Evolutionary conservation across 1,284 basidiomycete genomes (phyloP), one percentile per base, ranked within the genome.

Genomic region (Papiliotrema flavescens): DNA sequence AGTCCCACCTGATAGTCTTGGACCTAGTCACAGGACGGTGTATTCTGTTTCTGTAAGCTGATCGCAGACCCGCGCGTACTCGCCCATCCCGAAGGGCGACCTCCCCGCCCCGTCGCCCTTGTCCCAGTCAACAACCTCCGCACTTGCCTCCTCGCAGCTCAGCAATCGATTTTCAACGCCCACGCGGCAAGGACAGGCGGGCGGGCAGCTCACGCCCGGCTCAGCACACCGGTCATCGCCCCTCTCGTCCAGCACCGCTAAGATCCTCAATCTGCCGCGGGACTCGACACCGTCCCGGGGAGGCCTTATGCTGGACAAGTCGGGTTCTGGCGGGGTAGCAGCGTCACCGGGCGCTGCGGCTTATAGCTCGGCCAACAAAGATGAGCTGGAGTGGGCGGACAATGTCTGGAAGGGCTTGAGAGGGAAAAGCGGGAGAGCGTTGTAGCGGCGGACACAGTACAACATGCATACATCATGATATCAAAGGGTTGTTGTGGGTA

Each of bases 361-460:
- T 65, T 65, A 23, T 71, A 71, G 44, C 66, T 69, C 13, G 44
- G 62, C 72, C 1, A 66, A 73, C 51, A 66, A 69, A 47, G 68
- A 69, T 47, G 70, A 76, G 60, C 64, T 64, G 53, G 70, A 73
- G 59, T 73, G 70, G 71, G 63, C 69, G 11, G 71, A 76, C 54
- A 73, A 71, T 54, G 66, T 74, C 20, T 65, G 71, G 63, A 72
- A 72, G 57, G 68, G 69, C 17, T 66, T 72, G 6, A 55, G 64
- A 26, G 67, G 69, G 23, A 69, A 75, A 57, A 56, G 64, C 11
- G 64, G 67, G 22, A 58, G 55, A 39, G 55, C 35, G 14, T 43
- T 61, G 43, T 65, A 50, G 57, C 8, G 15, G 26, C n/a, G 17
- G 20, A 47, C 13, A 37, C 37, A 17, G 51, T 28, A 47, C 36